phyloP scores from a whole-genome alignment of 192 early-diverging fungal genomes.

The Entrophospora sp. region DNA sequence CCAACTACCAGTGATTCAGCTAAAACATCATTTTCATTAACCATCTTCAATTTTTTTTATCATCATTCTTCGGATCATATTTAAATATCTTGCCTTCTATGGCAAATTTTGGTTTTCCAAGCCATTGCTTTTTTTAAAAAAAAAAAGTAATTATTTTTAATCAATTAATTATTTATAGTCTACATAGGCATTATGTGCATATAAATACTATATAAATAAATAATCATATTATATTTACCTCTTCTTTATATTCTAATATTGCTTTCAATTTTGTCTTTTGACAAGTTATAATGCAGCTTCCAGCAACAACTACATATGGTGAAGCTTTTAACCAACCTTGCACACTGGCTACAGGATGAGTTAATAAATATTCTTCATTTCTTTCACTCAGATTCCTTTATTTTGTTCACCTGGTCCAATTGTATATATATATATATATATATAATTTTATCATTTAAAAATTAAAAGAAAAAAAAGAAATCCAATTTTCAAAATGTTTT shows the following conservation, averaged over 20 bases:
- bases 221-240: slow-evolving; percentile 20
- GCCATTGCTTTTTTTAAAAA: slow-evolving; percentile 36
- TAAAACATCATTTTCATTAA: slow-evolving; percentile 42
- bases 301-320: slow-evolving; percentile 53
- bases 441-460: no score
- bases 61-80: slow-evolving; percentile 42
- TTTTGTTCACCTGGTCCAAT: slow-evolving; percentile 55
- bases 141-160: neutral
- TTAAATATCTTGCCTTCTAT: slow-evolving; percentile 58
- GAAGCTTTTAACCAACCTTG: slow-evolving; percentile 59
- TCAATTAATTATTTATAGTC: no score
- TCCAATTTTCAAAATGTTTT: no score
- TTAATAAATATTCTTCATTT: slow-evolving; percentile 56
- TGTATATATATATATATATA: no score
- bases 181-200: no score
- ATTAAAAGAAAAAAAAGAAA: no score
- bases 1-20: no score
- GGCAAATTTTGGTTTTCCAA: slow-evolving; percentile 58
- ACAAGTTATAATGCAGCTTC: slow-evolving; percentile 54
- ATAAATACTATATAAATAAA: neutral
- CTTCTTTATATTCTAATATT: slow-evolving; percentile 65
- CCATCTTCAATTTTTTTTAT: slow-evolving; percentile 41
- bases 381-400: slow-evolving; percentile 51
- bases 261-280: slow-evolving; percentile 50
- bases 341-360: slow-evolving; percentile 58